Percentiles rank a stretch among this genome's conserved stretches.
Conservation (phyloP, 495 filamentous ascomycete genomes). For the Xylaria cubensis region DNA sequence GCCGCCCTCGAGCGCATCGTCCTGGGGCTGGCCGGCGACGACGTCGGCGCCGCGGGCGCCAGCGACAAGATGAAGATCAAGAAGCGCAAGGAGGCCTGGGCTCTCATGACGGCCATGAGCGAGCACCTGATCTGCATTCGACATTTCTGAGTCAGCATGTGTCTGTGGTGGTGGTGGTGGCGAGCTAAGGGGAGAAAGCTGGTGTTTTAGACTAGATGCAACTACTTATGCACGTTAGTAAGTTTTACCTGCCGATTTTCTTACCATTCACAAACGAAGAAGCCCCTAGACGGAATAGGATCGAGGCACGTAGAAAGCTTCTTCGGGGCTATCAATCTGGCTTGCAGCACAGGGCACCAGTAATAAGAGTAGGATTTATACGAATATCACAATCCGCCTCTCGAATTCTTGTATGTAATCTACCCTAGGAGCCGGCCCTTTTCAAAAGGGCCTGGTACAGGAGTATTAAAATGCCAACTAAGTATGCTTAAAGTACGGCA, state of each 20-base stretch:
- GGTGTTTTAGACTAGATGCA: not conserved
- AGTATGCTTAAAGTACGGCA: slow-evolving; percentile 16
- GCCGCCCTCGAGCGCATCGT: slow-evolving; percentile 88
- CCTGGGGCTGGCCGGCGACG: slow-evolving; percentile 48
- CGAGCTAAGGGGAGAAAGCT: not conserved
- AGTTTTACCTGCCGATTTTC: not conserved
- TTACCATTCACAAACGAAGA: not conserved
- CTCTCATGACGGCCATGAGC: slow-evolving; percentile 67
- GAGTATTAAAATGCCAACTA: slow-evolving; percentile 36
- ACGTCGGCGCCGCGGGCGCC: not conserved
- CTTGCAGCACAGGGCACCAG: not conserved
- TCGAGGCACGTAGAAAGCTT: not conserved
- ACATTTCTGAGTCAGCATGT: slow-evolving; percentile 56
- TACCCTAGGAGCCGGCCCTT: slow-evolving; percentile 31
- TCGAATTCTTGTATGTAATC: slow-evolving; percentile 19
- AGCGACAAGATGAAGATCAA: slow-evolving; percentile 64
- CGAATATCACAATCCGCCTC: not conserved
- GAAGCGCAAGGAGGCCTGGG: slow-evolving; percentile 83
- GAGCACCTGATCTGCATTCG: slow-evolving; percentile 60
- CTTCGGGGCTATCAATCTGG: not conserved
- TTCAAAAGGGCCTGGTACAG: slow-evolving; percentile 34
- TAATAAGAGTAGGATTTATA: not conserved
- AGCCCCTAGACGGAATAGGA: not conserved
- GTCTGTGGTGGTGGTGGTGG: not conserved
- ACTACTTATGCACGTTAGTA: not conserved